Base-by-base conservation (phyloP, 306 rosid species). In the Coriaria nepalensis region DNA sequence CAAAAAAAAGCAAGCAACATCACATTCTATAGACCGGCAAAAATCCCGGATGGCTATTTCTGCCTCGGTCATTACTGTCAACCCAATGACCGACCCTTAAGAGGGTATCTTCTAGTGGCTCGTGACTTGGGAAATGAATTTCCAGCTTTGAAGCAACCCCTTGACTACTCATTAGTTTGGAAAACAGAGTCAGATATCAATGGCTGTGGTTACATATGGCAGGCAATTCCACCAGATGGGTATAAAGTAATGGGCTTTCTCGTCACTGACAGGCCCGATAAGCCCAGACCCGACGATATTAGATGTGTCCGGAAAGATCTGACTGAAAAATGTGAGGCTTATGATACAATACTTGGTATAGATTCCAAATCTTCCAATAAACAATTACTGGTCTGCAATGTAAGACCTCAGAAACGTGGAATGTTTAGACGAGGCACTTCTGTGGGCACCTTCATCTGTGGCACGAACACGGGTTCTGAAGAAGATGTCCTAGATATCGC, bases 21-120 rank as follows among this genome's bases (percentile, higher is more conserved):
- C 53, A 59, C 90, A 59, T 90, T 90, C 70, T 90, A 74, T 53
- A 79, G 68, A 73, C 97, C 95, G 46, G 60, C 7, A 47, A 70
- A 59, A 56, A 69, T 84, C 67, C 94, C 97, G 0, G 68, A 74
- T 44, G 95, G 75, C 6, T 90, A 74, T 63, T 81, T 39, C 68
- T 81, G 80, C 75, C 81, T 90, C n/a, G 97, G 97, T 43, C 63
- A 90, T 58, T 81, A 73, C 59, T 81, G 88, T 61, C 95, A 81
- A 66, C 60, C 69, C 41, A 63, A 72, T 69, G 65, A 68, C 44
- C 71, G 56, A 42, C 92, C 94, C 10, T 60, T 79, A 64, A 65
- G 82, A 62, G 95, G 97, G 29, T 66, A 70, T 33, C 71, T 79
- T 62, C 81, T 84, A 45, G 92, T 73, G 40, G 97, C 81, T 47